Evolutionary conservation across 2,329 filamentous ascomycete genomes (phyloP), one percentile per base, ranked within the genome.

Genomic region (Alternaria postmessia): DNA sequence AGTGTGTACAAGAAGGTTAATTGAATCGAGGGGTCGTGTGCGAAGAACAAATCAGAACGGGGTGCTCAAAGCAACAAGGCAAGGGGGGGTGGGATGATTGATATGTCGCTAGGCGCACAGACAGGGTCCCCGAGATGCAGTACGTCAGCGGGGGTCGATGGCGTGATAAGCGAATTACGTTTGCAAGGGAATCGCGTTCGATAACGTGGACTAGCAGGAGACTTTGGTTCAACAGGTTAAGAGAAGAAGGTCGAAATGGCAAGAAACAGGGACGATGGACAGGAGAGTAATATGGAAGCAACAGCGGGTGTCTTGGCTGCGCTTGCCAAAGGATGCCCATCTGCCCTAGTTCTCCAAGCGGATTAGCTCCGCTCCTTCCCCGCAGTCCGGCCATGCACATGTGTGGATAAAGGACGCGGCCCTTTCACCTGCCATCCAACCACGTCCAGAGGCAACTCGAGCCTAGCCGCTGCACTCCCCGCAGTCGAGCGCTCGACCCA

Each of bases 281-380:
- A 57, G 59, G 48, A 60, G 63, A 62, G 64, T 65, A 72, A 74
- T 73, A 71, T 72, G 61, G 61, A 60, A 61, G 60, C 59, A 57
- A 55, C 64, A 54, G 60, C 53, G 62, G 51, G 51, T 24, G 48
- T 30, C 58, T 61, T 61, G 48, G 58, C 58, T 53, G 58, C 61
- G 57, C 61, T 49, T 51, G 28, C 59, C 53, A 59, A 38, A 47
- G 53, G 55, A 63, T 64, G 54, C 26, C 22, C 54, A 26, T 66
- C 41, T 42, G 34, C 59, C 51, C 69, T 69, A 71, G 57, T 28
- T 49, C 62, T 48, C 14, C 1, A 26, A 63, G 26, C 7, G 66
- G 71, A 49, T 57, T 72, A 67, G 72, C 64, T 60, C 46, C 18
- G 46, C 42, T 51, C 39, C 18, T 76, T 75, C 75, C 74, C 75